Evolutionary conservation across 768 basidiomycete species (phyloP), one percentile per base, ranked within the genome.

Genomic region (Suillus subaureus): DNA sequence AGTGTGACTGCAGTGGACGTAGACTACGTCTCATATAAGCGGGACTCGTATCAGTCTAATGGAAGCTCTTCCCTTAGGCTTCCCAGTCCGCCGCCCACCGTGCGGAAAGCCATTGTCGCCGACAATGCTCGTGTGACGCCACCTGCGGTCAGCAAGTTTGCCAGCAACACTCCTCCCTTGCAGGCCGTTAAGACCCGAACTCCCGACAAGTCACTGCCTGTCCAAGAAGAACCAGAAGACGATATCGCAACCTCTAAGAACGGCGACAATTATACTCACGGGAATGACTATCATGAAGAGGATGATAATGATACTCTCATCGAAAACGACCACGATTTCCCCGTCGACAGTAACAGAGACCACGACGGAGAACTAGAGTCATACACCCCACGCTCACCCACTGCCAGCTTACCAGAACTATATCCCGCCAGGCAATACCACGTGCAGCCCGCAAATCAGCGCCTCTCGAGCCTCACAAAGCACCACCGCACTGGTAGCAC

Each of bases 161-260:
- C 81, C 33, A 84, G 79, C 51, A 85, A 87, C 68, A 86, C 88
- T 0, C 84, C 88, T 0, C 87, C 88, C 21, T 67, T 83, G 62
- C 88, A 87, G 70, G 74, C 81, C 12, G 80, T 84, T 70, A 74
- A 73, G 72, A 79, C 83, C 6, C 86, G 89, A 26, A 86, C 87
- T 26, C 87, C 91, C 2, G 90, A 91, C 74, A 82, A 89, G 40
- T 90, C 90, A 18, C 80, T 93, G 31, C 91, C 91, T 23, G 84
- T 92, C 3, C 91, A 93, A 74, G 91, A 92, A 72, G 90, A 91
- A 67, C 83, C 83, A 35, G 90, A 91, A 70, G 90, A 91, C 69
- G 89, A 91, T 67, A 77, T 81, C 21, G 75, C 75, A 4, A 45
- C 70, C 40, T 69, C 76, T 15, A 83, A 81, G 70, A 79, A 76